These are phyloP conservation scores for Stromatinia cepivora DNA, from an alignment of 2,329 filamentous ascomycete species.

Conservation along the genomic window DNA sequence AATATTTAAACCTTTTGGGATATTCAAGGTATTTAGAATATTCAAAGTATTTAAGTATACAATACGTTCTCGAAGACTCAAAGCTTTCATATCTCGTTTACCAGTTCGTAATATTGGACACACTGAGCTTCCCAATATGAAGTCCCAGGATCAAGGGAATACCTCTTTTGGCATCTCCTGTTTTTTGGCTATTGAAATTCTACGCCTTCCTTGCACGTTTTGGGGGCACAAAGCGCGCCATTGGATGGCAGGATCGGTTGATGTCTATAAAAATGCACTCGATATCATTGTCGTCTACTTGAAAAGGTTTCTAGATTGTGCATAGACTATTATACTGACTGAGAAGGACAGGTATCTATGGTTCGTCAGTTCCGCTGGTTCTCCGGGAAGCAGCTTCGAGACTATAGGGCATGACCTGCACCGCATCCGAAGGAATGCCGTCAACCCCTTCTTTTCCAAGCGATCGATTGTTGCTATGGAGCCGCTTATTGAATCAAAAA, in stretches of 20 bases:
- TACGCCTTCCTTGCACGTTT: neutral
- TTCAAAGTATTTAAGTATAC: too few species aligned
- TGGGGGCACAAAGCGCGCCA: too few species aligned
- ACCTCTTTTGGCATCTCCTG: neutral
- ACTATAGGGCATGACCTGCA: constrained; percentile 31
- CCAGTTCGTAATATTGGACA: too few species aligned
- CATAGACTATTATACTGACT: neutral
- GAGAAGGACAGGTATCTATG: constrained; percentile 5
- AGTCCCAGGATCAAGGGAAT: neutral
- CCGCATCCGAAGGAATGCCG: constrained; percentile 29
- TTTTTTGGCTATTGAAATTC: neutral
- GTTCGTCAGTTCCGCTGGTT: constrained; percentile 1
- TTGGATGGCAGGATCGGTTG: neutral
- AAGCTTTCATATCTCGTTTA: too few species aligned
- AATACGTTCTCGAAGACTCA: too few species aligned
- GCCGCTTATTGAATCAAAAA: constrained; percentile 30
- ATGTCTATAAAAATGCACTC: too few species aligned
- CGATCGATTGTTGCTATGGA: constrained; percentile 27
- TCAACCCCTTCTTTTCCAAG: constrained; percentile 34
- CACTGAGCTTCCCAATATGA: too few species aligned
- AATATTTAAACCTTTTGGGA: neutral
- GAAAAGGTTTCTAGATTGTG: neutral
- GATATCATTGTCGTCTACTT: neutral
- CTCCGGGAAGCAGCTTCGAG: constrained; percentile 14
- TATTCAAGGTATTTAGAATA: too few species aligned